Conservation (phyloP, 2,329 filamentous ascomycete genomes). For the Monosporascus sp. region DNA sequence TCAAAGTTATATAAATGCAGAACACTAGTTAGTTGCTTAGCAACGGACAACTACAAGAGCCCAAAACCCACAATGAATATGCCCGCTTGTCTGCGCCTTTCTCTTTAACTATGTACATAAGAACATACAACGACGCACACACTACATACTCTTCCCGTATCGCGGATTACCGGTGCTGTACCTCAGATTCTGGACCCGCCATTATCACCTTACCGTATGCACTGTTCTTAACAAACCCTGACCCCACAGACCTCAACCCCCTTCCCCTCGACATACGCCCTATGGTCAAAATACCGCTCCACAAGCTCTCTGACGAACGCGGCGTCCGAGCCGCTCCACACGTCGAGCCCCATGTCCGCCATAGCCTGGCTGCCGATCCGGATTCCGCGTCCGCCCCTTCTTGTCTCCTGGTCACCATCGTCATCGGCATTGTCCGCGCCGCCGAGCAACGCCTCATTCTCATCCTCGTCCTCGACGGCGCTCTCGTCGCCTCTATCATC, state of each 20-base stretch:
- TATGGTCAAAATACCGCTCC: conserved; percentile 59
- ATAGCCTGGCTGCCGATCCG: conserved; percentile 60
- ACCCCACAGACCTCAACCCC: conserved; percentile 72
- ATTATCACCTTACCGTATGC: too few species aligned
- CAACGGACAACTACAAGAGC: too few species aligned
- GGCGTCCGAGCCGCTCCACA: conserved; percentile 69
- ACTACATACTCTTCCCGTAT: too few species aligned
- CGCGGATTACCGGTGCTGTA: too few species aligned
- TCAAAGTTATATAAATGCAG: too few species aligned
- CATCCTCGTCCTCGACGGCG: conserved; percentile 14
- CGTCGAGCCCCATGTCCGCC: conserved; percentile 68
- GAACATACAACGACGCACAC: too few species aligned
- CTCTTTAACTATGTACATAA: too few species aligned
- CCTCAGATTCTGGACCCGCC: too few species aligned
- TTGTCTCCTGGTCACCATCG: conserved; percentile 28
- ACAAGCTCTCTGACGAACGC: conserved; percentile 61
- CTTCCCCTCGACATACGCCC: conserved; percentile 59
- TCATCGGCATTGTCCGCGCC: conserved; percentile 3
- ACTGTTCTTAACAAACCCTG: conserved; percentile 51
- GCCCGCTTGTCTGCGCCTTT: too few species aligned
- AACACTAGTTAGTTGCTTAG: too few species aligned
- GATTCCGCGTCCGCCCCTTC: conserved; percentile 33
- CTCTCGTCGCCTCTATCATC: conserved; percentile 33
- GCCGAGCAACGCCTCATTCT: conserved; percentile 14
- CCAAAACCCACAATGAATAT: too few species aligned